Conservation (phyloP, 192 early-diverging fungal genomes). For the Umbelopsis isabellina region DNA sequence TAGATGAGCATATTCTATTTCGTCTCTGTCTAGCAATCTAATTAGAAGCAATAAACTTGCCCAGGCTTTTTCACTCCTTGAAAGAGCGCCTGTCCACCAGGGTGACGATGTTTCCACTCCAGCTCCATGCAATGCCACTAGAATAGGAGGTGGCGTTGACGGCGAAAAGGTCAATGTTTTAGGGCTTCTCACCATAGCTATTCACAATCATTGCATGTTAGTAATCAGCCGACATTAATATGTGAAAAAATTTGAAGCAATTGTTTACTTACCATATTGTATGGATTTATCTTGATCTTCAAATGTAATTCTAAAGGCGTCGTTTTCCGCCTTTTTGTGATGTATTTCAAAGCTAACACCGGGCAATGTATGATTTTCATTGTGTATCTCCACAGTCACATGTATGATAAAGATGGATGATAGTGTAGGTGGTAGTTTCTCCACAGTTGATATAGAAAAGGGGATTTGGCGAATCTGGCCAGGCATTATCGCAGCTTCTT, state of each 20-base stretch:
- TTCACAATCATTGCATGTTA: neutral
- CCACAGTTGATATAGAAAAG: neutral
- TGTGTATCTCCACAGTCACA: conserved; percentile 8
- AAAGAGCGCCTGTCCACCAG: conserved; percentile 67
- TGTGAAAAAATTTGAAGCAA: neutral
- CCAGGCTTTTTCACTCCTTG: conserved; percentile 65
- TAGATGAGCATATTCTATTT: neutral
- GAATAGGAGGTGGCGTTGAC: conserved; percentile 46
- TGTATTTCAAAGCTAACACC: neutral
- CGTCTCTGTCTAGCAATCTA: neutral
- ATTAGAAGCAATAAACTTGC: conserved; percentile 36
- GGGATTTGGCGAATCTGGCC: conserved; percentile 8
- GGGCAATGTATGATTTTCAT: neutral
- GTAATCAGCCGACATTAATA: neutral
- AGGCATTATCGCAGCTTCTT: neutral
- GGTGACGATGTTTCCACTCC: conserved; percentile 61
- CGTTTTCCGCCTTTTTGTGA: conserved; percentile 39
- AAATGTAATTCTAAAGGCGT: conserved; percentile 72
- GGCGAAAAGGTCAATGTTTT: conserved; percentile 38
- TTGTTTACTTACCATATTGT: conserved; percentile 59
- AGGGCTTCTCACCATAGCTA: conserved; percentile 46
- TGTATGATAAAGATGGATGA: neutral
- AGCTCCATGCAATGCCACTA: conserved; percentile 75
- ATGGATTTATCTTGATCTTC: conserved; percentile 67
- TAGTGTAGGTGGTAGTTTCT: neutral